Conservation (phyloP, 768 basidiomycete genomes). For the Tylopilus cervinicoccineus region DNA sequence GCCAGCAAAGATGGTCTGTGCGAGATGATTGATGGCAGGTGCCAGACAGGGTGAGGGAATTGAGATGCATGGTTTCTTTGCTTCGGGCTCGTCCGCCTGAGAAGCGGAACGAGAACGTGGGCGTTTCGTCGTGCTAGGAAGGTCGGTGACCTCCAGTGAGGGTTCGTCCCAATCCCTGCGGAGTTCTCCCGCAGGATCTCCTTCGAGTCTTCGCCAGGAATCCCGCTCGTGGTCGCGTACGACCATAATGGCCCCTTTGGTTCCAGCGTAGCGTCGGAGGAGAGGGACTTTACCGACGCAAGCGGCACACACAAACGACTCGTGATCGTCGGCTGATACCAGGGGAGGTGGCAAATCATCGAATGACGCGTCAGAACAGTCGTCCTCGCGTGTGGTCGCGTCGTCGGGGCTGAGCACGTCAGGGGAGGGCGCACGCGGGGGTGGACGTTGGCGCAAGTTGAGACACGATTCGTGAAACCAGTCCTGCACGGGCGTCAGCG, state of each 20-base stretch:
- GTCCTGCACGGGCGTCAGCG: conserved; percentile 45
- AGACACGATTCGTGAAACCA: conserved; percentile 93
- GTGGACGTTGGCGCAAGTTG: conserved; percentile 66
- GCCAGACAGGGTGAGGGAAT: conserved; percentile 46
- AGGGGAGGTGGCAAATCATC: conserved; percentile 65
- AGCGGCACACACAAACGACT: conserved; percentile 65
- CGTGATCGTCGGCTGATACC: conserved; percentile 66
- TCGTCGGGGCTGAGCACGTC: conserved; percentile 3
- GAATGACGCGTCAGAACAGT: conserved; percentile 58
- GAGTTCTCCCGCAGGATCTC: conserved; percentile 9
- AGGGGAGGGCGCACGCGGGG: conserved; percentile 41
- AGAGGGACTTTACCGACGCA: conserved; percentile 58
- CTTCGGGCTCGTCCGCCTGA: conserved; percentile 31
- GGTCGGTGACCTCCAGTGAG: conserved; percentile 25
- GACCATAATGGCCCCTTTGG: conserved; percentile 63
- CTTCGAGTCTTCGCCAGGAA: conserved; percentile 53
- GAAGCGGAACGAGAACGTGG: conserved; percentile 25
- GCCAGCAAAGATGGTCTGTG: conserved; percentile 41
- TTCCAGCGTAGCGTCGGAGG: conserved; percentile 63
- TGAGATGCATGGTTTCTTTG: conserved; percentile 44
- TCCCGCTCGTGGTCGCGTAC: conserved; percentile 43
- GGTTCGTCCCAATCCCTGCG: conserved; percentile 7
- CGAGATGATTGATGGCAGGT: conserved; percentile 45
- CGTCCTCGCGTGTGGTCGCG: conserved; percentile 38
- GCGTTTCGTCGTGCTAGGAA: conserved; percentile 41